Conservation (phyloP, 164 flowering plant species). For the Vitis riparia region DNA sequence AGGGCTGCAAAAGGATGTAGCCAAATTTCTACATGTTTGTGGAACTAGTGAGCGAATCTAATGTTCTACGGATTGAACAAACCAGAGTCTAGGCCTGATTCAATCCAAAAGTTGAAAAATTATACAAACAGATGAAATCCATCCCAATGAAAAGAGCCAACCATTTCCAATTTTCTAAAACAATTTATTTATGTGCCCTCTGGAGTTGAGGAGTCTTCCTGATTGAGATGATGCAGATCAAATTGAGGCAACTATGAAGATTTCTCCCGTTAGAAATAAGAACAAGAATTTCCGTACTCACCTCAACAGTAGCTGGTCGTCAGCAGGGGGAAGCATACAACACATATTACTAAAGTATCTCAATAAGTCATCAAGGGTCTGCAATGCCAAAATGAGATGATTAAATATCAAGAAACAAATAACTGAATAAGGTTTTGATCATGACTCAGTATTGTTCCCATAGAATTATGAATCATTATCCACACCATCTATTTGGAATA, state of each 20-base stretch:
- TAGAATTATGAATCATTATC: neutral
- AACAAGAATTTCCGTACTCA: conserved; percentile 18
- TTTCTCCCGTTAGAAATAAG: neutral
- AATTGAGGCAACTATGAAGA: no score
- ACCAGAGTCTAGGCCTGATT: no score
- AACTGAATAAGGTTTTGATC: neutral
- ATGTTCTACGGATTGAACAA: no score
- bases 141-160: no score
- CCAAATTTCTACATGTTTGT: no score
- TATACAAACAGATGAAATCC: no score
- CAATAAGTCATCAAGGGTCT: conserved; percentile 81
- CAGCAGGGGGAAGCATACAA: conserved; percentile 49
- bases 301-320: conserved; percentile 74
- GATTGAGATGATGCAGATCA: no score
- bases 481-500: neutral
- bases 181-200: no score
- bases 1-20: neutral
- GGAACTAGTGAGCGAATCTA: no score
- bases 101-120: no score
- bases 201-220: no score
- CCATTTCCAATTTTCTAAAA: no score
- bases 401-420: neutral
- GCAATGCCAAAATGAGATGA: conserved; percentile 26
- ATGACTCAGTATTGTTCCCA: neutral
- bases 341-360: conserved; percentile 49